phyloP scores from a whole-genome alignment of 208 protist genomes.

The Leishmania turanica region DNA sequence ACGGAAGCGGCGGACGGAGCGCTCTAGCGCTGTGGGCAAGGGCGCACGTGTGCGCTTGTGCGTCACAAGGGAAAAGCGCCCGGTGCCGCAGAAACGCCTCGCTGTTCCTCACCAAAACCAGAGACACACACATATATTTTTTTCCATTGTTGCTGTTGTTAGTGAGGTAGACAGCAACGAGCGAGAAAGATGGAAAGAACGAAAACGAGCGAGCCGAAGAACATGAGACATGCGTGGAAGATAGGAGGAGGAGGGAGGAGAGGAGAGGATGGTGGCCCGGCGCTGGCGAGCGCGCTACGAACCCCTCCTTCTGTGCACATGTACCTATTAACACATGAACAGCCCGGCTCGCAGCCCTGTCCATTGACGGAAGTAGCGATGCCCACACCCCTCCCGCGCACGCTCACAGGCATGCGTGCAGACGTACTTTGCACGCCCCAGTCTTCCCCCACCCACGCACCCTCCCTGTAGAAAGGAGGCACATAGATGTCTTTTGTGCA shows the following conservation, averaged over 20 bases:
- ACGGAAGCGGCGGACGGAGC: too few species aligned
- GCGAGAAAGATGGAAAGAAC: background rate
- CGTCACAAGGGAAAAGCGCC: background rate
- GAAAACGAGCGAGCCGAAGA: background rate
- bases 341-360: background rate
- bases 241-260: background rate
- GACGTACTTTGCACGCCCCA: background rate
- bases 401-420: background rate
- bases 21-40: too few species aligned
- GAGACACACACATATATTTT: background rate
- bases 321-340: background rate
- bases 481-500: background rate
- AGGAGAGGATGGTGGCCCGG: background rate
- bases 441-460: background rate
- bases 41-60: too few species aligned
- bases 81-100: background rate
- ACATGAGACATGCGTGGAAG: background rate
- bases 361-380: background rate
- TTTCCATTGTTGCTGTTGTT: background rate
- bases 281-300: background rate
- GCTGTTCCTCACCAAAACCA: background rate
- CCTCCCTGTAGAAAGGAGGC: background rate
- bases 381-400: background rate
- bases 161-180: background rate
- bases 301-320: background rate